These are phyloP conservation scores for Chloranthus sessilifolius DNA, from an alignment of 164 flowering plant genomes.

Conservation along the genomic window DNA sequence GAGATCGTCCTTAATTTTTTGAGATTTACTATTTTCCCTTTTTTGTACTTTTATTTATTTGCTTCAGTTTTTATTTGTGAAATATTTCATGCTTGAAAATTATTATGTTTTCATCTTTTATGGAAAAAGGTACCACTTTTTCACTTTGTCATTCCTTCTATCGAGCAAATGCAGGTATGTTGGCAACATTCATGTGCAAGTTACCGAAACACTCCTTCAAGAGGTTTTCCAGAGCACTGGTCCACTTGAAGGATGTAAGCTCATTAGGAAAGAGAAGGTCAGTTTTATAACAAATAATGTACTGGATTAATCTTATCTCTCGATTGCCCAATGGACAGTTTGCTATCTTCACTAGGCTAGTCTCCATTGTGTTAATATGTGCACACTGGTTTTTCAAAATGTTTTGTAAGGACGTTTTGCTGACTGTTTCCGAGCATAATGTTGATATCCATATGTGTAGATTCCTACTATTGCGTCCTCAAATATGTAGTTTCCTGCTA, in stretches of 20 bases:
- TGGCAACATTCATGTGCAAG: conserved; percentile 29
- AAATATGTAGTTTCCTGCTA: no score
- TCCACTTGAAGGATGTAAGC: conserved; percentile 32
- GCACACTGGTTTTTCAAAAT: no score
- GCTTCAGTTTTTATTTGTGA: neutral
- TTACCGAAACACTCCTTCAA: conserved; percentile 51
- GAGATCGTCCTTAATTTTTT: neutral
- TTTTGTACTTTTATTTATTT: neutral
- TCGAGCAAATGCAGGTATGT: conserved; percentile 18
- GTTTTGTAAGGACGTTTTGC: no score
- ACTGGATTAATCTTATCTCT: no score
- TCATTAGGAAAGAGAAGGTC: conserved; percentile 31
- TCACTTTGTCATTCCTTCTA: neutral
- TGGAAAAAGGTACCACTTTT: neutral
- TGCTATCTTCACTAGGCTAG: no score
- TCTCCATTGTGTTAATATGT: no score
- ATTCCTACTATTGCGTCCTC: no score
- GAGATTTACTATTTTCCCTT: neutral
- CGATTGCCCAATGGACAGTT: no score
- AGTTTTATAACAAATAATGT: neutral
- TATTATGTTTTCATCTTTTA: neutral
- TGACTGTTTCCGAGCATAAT: no score
- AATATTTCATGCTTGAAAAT: no score
- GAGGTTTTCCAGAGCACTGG: conserved; percentile 50
- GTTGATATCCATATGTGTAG: no score